A percentile compares a stretch with the other conserved stretches of the same genome.
phyloP scores from a whole-genome alignment of 441 rosid genomes.

The Dalechampia spathulata region DNA sequence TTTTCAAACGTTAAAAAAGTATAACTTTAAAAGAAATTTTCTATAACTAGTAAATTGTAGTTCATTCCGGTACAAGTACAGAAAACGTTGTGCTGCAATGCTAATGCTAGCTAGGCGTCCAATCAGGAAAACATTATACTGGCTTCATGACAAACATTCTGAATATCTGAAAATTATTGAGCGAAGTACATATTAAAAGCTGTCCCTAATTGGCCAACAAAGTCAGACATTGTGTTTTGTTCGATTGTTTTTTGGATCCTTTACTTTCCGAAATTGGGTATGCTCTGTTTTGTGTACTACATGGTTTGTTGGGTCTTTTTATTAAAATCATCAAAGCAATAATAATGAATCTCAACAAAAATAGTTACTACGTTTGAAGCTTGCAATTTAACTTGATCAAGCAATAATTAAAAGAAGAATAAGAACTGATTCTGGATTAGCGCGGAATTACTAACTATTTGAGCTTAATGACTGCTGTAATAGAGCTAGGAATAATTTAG shows the following conservation, averaged over 20 bases:
- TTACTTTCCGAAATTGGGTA: background rate
- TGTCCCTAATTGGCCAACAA: conserved; percentile 9
- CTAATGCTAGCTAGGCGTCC: background rate
- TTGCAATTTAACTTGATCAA: background rate
- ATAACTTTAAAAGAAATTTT: too few species aligned
- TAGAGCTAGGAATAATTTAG: too few species aligned
- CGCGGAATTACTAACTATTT: too few species aligned
- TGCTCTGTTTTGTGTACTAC: background rate
- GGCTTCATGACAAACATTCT: conserved; percentile 1
- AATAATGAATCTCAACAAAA: background rate
- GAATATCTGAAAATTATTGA: background rate
- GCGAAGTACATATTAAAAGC: conserved; percentile 4
- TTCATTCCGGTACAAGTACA: background rate
- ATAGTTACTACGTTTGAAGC: background rate
- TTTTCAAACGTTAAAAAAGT: too few species aligned
- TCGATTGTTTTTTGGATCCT: conserved; percentile 1
- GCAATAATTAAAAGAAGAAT: background rate
- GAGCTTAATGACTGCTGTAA: too few species aligned
- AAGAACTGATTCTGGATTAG: too few species aligned
- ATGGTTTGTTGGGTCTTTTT: background rate
- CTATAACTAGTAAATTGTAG: too few species aligned
- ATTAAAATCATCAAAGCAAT: background rate
- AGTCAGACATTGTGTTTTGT: conserved; percentile 2
- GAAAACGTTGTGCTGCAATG: background rate
- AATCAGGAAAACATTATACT: background rate